Base-by-base conservation (phyloP, 805 yeast species). In the Candida xiaguanensis region DNA sequence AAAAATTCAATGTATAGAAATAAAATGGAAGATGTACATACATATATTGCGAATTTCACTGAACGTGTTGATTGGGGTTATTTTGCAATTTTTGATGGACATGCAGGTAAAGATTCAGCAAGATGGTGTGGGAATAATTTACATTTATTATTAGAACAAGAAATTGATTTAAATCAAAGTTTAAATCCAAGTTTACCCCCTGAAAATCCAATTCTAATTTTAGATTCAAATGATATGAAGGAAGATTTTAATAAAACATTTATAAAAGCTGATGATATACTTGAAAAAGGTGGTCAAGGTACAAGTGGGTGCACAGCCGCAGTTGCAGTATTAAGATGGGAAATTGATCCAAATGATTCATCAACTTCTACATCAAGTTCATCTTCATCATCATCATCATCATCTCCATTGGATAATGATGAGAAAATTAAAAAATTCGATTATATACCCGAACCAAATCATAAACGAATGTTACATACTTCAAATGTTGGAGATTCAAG, bases 401-500 rank as follows among this genome's bases (percentile, higher is more conserved):
- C 19, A 7, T 16, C 31, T 5, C 9, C 24, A 18, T 15, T 24
- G 36, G 27, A 4, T 13, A 49, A 52, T 11, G 38, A 36, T 39
- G n/a, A 34, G 6, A n/a, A 31, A 32, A 44, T 61, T 7, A 59
- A 61, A 24, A 26, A 28, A 25, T 75, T 67, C 52, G 82, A 76
- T 44, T 77, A 74, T 44, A 53, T 69, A 3, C 81, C 80, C 1
- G 52, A 64, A 1, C 40, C 50, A 11, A 56, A 65, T 45, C 86
- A 83, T 52, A 77, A 70, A 48, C 66, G 97, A 45, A 80, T 85
- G 80, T 70, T 91, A 27, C 89, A 88, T 52, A 89, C 96, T 0
- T 95, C 96, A 7, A 91, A 93, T 55, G 98, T 87, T 4, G 98
- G 99, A 3, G 99, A 93, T 60, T 80, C 93, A 44, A 74, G 98